A percentile compares a stretch with the other conserved stretches of the same genome.
Evolutionary conservation across 1,284 basidiomycete genomes (phyloP).

Genomic region (Stereum hirsutum): DNA sequence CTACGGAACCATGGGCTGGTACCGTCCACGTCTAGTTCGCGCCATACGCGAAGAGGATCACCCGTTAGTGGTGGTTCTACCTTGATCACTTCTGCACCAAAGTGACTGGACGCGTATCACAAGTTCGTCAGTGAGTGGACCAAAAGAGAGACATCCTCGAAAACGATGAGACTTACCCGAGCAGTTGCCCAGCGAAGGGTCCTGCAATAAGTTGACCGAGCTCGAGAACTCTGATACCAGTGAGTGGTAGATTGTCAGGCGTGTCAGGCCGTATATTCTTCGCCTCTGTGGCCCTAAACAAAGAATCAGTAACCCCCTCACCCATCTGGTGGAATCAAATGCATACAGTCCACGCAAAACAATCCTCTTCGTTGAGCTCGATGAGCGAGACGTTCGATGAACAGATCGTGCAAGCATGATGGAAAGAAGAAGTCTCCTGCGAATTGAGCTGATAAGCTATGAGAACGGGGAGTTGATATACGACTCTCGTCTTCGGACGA

Average conservation of each 20-base stretch:
- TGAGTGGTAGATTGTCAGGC: slow-evolving; percentile 31
- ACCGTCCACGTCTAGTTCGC: slow-evolving; percentile 60
- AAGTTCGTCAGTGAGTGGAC: neutral
- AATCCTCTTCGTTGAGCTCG: too few relatives aligned
- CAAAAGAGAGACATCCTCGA: neutral
- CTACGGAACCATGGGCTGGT: slow-evolving; percentile 68
- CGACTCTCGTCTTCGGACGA: too few relatives aligned
- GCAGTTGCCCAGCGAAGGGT: slow-evolving; percentile 61
- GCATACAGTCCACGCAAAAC: too few relatives aligned
- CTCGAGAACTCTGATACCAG: slow-evolving; percentile 57
- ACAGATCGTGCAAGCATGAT: too few relatives aligned
- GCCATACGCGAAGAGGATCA: slow-evolving; percentile 62
- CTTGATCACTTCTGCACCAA: slow-evolving; percentile 64
- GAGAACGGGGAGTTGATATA: too few relatives aligned
- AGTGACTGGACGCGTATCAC: slow-evolving; percentile 35
- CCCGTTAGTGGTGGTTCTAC: slow-evolving; percentile 52
- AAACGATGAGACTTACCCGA: slow-evolving; percentile 34
- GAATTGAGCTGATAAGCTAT: too few relatives aligned
- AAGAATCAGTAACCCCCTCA: too few relatives aligned
- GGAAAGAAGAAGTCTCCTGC: too few relatives aligned
- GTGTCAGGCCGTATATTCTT: neutral
- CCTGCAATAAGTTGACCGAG: slow-evolving; percentile 64
- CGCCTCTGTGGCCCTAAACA: too few relatives aligned
- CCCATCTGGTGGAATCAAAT: too few relatives aligned
- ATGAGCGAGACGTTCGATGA: too few relatives aligned